Conservation (phyloP, 2,329 filamentous ascomycete species). For the Elsinoe ampelina region DNA sequence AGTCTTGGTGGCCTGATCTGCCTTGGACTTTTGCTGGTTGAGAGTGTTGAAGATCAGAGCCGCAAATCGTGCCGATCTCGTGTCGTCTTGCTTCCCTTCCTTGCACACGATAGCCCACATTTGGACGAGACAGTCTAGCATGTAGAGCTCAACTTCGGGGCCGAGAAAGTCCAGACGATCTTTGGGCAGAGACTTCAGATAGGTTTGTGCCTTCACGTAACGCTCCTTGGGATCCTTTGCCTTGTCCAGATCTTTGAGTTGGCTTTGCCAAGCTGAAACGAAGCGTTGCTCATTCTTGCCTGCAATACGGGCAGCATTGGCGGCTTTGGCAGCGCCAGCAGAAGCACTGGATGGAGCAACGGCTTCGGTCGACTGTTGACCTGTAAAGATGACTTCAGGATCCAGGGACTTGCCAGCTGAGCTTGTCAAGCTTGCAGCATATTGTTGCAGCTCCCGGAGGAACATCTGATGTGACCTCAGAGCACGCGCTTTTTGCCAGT, state of each 20-base stretch:
- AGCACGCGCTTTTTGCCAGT: constrained; percentile 32
- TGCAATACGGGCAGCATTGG: constrained; percentile 25
- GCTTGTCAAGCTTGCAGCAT: constrained; percentile 61
- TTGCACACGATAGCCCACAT: constrained; percentile 37
- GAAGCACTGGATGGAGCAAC: constrained; percentile 19
- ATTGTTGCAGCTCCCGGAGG: constrained; percentile 58
- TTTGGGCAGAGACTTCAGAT: constrained; percentile 36
- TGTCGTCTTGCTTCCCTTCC: constrained; percentile 6
- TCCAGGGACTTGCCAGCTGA: constrained; percentile 53
- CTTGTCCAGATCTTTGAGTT: constrained; percentile 40
- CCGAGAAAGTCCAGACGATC: constrained; percentile 33
- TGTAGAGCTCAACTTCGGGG: constrained; percentile 41
- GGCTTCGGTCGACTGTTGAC: constrained; percentile 15
- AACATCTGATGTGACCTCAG: constrained; percentile 50
- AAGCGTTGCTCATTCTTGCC: constrained; percentile 25
- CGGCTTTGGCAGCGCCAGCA: constrained; percentile 21
- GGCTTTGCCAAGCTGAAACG: constrained; percentile 37
- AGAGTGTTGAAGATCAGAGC: constrained; percentile 39
- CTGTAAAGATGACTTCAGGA: constrained; percentile 47
- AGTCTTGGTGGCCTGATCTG: constrained; percentile 34
- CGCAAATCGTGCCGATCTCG: constrained; percentile 29
- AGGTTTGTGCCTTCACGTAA: constrained; percentile 42
- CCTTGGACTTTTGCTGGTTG: constrained; percentile 7
- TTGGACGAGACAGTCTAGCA: constrained; percentile 39
- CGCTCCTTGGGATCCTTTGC: constrained; percentile 35